Base-by-base conservation (phyloP, 345 rosid genomes). In the Citrus glauca region DNA sequence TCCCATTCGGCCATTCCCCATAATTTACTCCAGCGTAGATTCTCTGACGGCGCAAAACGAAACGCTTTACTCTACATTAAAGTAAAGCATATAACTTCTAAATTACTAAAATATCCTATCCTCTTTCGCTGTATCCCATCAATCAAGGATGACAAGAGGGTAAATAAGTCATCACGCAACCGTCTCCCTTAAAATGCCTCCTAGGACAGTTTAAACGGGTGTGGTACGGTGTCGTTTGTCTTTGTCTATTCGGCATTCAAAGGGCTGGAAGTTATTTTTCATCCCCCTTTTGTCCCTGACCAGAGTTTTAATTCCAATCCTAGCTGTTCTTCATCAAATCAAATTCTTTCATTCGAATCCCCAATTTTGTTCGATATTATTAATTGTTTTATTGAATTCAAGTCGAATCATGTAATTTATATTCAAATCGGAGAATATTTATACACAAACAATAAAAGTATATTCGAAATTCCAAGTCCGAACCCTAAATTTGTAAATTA, bases 401-500 rank as follows among this genome's bases (percentile, higher is more conserved):
- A 35, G 40, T 16, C 33, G n/a, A 72, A 48, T 78, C 30, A 22
- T n/a, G 2, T 28, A 7, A 53, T 66, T 79, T 28, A 35, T 56
- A 35, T 42, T 22, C 62, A 32, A 22, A 64, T 64, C 71, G 10
- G 5, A 9, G 25, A 50, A 45, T 20, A 55, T 66, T 73, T 72
- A 35, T 45, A 4, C 48, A 2, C 33, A 45, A 24, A 45, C 71
- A 32, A 27, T 75, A 35, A 38, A 76, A 33, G 37, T 4, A 69
- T 56, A 38, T 64, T 76, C 35, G 38, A 60, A 74, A 72, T 66
- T 16, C 6, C 70, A 20, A 63, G 32, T 32, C 63, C 37, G 63
- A 75, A 62, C 69, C 77, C 79, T 74, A 50, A 76, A 69, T 80
- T 57, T 35, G 57, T 80, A 27, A 76, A 77, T 56, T 73, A 73